Conservation (phyloP, 352 stramenopile genomes). For the Blastocystis sp. region DNA sequence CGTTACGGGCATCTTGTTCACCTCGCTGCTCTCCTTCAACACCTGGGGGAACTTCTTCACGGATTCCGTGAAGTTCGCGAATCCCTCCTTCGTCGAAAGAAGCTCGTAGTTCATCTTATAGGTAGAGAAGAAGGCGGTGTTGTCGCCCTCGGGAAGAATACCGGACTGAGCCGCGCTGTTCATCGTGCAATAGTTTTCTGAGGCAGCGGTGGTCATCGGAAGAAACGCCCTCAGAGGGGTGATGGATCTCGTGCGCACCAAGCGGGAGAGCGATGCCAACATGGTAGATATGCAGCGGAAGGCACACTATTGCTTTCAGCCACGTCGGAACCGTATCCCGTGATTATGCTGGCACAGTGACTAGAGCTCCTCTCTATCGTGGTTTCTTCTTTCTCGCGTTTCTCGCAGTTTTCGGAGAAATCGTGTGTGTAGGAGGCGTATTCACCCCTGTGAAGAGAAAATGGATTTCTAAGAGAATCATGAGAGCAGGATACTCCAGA, state of each 20-base stretch:
- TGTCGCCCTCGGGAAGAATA: conserved; percentile 57
- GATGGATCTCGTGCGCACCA: not conserved
- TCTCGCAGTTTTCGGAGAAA: no score
- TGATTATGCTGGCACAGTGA: not conserved
- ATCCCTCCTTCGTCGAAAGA: conserved; percentile 31
- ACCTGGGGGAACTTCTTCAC: conserved; percentile 53
- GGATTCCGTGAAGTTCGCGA: conserved; percentile 9
- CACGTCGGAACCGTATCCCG: not conserved
- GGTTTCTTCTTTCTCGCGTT: no score
- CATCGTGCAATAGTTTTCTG: not conserved
- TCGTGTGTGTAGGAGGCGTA: no score
- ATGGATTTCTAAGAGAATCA: no score
- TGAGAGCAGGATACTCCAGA: no score
- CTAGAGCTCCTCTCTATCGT: not conserved
- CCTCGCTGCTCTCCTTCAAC: not conserved
- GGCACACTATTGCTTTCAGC: not conserved
- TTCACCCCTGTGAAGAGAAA: no score
- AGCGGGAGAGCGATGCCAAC: not conserved
- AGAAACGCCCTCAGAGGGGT: not conserved
- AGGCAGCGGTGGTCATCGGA: not conserved
- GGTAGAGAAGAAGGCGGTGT: conserved; percentile 49
- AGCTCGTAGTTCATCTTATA: conserved; percentile 58
- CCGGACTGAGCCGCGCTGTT: conserved; percentile 37
- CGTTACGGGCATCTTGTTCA: conserved; percentile 29
- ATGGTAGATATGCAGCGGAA: no score